Evolutionary conservation across 192 early-diverging fungal genomes (phyloP).

Genomic region (Thamnidium elegans): DNA sequence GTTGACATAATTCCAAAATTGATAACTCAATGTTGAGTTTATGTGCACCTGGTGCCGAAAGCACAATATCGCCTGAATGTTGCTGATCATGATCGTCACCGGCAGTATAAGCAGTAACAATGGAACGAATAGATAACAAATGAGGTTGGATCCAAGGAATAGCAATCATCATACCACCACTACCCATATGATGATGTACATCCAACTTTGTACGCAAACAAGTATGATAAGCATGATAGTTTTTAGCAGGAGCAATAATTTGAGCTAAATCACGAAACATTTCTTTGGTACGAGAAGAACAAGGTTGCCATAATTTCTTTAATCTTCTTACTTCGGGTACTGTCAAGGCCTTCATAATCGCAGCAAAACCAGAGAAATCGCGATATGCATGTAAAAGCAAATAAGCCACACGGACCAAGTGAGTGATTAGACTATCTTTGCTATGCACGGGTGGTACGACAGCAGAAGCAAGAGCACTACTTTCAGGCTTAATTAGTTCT

Average conservation of each 20-base stretch:
- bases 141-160: conserved; percentile 54
- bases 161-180: conserved; percentile 30
- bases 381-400: conserved; percentile 49
- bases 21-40: conserved; percentile 39
- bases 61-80: conserved; percentile 16
- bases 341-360: conserved; percentile 46
- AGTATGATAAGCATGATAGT: conserved; percentile 38
- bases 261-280: conserved; percentile 31
- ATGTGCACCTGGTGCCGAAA: conserved; percentile 44
- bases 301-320: conserved; percentile 36
- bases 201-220: conserved; percentile 21
- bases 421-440: conserved; percentile 37
- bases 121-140: conserved; percentile 41
- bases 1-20: conserved; percentile 42
- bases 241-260: conserved; percentile 33
- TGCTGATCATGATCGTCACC: conserved; percentile 29
- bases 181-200: not conserved
- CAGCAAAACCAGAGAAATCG: conserved; percentile 53
- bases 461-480: conserved; percentile 38
- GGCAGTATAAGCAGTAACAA: conserved; percentile 38
- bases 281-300: conserved; percentile 40
- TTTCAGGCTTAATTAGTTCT: conserved; percentile 22
- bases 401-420: conserved; percentile 44
- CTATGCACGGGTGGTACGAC: conserved; percentile 26
- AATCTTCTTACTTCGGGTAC: conserved; percentile 53